Evolutionary conservation across 148 eudicot genomes (phyloP), one percentile per base, ranked within the genome.

Genomic region (Cornus florida): DNA sequence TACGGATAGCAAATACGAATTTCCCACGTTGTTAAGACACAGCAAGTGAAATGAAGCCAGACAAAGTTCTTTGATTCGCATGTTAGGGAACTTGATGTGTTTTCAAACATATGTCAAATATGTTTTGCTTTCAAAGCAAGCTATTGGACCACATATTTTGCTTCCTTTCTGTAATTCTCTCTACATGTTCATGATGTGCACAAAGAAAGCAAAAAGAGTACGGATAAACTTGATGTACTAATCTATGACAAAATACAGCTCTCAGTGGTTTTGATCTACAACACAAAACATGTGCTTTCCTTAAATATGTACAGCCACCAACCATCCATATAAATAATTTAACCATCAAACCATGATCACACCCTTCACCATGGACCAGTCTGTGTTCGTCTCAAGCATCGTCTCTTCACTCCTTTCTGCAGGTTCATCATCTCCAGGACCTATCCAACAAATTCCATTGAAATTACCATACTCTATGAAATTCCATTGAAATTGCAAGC

Each of bases 291-390:
- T 64, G 62, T 75, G 57, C 3, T 43, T 69, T 46, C 48, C 79
- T 50, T 64, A 74, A 33, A 83, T 91, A 87, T 89, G 68, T 86
- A 89, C 90, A 86, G 56, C 70, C 74, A 79, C 84, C 79, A 67
- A 80, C 31, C 16, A 75, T 70, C 67, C 43, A 22, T 31, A 22
- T 71, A 46, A 39, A 14, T 71, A 31, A 76, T 43, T 65, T 17
- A 50, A 31, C 75, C 7, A 71, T 70, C 66, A 43, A 71, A 68
- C 11, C 64, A 66, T 48, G 72, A 83, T 76, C 69, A 73, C 10
- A 43, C 56, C 72, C 70, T 81, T 94, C 85, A 95, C 97, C 98
- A 95, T 4, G 92, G 95, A 41, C 98, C 93, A 33, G 97, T 93
- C 62, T 83, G 89, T 72, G 98, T 91, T 85, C 97, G 84, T 84